Percentiles rank a stretch among this genome's conserved stretches.
These are phyloP conservation scores for Rhododendron ovatum DNA, from an alignment of 148 eudicot genomes.

Conservation along the genomic window DNA sequence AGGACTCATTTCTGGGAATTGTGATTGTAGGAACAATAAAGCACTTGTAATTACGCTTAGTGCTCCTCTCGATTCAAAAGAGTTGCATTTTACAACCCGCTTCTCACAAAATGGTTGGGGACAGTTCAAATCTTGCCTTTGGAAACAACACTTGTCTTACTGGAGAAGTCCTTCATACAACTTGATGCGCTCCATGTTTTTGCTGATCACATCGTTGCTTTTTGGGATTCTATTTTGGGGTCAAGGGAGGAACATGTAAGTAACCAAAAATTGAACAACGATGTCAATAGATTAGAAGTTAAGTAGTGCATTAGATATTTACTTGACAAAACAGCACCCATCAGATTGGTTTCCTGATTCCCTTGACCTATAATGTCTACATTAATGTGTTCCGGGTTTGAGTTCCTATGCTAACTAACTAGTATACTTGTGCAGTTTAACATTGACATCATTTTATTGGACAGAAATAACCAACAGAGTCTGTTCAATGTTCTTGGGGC, in stretches of 20 bases:
- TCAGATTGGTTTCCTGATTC: background rate
- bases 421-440: background rate
- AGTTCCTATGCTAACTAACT: background rate
- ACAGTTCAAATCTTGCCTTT: constrained; percentile 41
- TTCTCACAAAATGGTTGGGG: constrained; percentile 69
- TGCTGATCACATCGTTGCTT: background rate
- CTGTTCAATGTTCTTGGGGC: background rate
- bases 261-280: background rate
- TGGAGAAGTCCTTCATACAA: background rate
- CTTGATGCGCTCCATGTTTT: background rate
- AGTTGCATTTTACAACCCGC: constrained; percentile 44
- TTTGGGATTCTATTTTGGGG: constrained; percentile 51
- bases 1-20: background rate
- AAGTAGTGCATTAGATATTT: background rate
- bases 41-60: background rate
- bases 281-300: background rate
- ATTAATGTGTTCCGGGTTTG: background rate
- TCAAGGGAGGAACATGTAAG: constrained; percentile 59
- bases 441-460: background rate
- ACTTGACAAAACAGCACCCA: background rate
- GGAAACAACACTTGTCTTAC: background rate
- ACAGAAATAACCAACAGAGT: constrained; percentile 49
- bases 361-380: background rate
- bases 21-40: background rate
- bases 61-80: background rate